These are phyloP conservation scores for Barnettozyma vustinii DNA, from an alignment of 805 yeast genomes.

Conservation along the genomic window DNA sequence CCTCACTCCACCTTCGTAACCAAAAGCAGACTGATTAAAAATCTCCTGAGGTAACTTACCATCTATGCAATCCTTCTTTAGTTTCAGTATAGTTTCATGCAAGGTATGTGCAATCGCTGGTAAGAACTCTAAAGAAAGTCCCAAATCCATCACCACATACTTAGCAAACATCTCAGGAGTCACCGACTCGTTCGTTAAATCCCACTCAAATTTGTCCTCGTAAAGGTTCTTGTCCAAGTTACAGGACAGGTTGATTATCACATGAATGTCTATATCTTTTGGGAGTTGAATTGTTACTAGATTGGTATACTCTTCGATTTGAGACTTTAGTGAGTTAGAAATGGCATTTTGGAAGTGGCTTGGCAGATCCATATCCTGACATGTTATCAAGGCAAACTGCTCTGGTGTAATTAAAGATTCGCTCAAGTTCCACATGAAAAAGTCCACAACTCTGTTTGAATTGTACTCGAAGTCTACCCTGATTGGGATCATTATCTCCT, in stretches of 20 bases:
- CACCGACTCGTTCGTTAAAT: slow-evolving; percentile 43
- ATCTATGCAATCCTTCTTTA: slow-evolving; percentile 80
- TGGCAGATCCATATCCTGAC: slow-evolving; percentile 81
- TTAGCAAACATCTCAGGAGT: slow-evolving; percentile 80
- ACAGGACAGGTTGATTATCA: slow-evolving; percentile 73
- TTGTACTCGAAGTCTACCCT: slow-evolving; percentile 82
- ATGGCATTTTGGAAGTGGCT: slow-evolving; percentile 56
- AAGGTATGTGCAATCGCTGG: slow-evolving; percentile 87
- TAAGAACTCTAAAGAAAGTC: slow-evolving; percentile 75
- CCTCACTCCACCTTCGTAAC: slow-evolving; percentile 61
- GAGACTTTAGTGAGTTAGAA: slow-evolving; percentile 67
- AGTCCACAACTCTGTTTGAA: slow-evolving; percentile 79
- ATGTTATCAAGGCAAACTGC: slow-evolving; percentile 76
- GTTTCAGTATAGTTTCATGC: slow-evolving; percentile 69
- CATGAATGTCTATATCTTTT: slow-evolving; percentile 60
- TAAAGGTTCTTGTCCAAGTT: slow-evolving; percentile 77
- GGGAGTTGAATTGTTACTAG: slow-evolving; percentile 65
- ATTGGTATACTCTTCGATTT: slow-evolving; percentile 68
- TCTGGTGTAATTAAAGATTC: slow-evolving; percentile 82
- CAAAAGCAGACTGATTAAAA: slow-evolving; percentile 55
- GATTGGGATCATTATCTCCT: slow-evolving; percentile 81
- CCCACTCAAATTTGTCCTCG: slow-evolving; percentile 96
- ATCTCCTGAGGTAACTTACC: slow-evolving; percentile 49
- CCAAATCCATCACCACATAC: slow-evolving; percentile 78
- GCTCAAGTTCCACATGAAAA: slow-evolving; percentile 85